phyloP scores from a whole-genome alignment of 2,329 filamentous ascomycete species.

The Aspergillus niger region DNA sequence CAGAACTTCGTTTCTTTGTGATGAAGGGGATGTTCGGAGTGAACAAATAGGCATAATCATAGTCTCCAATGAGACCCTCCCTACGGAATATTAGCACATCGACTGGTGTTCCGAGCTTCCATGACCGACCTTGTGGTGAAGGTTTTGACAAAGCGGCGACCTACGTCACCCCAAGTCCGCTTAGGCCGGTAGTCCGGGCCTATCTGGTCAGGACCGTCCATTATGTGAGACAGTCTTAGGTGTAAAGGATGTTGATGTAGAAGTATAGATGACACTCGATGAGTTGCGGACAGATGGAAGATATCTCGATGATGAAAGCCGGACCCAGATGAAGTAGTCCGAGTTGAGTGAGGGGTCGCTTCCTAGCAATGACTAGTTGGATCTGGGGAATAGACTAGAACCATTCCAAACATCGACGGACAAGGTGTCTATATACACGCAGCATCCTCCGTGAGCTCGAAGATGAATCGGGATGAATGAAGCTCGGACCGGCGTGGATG shows the following conservation, averaged over 20 bases:
- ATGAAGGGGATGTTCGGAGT: conserved; percentile 80
- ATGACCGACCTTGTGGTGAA: conserved; percentile 46
- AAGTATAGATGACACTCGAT: background rate
- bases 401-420: background rate
- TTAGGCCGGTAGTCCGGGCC: conserved; percentile 44
- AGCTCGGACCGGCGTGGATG: background rate
- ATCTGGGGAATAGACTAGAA: conserved; percentile 6
- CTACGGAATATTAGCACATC: conserved; percentile 33
- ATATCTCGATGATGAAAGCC: background rate
- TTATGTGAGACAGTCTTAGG: background rate
- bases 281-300: background rate
- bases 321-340: background rate
- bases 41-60: conserved; percentile 91
- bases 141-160: conserved; percentile 36
- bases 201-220: conserved; percentile 47
- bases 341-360: background rate
- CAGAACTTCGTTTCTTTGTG: conserved; percentile 59
- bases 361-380: background rate
- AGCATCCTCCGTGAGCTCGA: background rate
- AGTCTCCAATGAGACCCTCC: conserved; percentile 77
- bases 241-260: background rate
- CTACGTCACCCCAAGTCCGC: conserved; percentile 38
- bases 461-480: background rate
- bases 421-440: conserved; percentile 11
- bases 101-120: background rate